Conservation (phyloP, 192 early-diverging fungal genomes). For the Gamsiella multidivaricata region DNA sequence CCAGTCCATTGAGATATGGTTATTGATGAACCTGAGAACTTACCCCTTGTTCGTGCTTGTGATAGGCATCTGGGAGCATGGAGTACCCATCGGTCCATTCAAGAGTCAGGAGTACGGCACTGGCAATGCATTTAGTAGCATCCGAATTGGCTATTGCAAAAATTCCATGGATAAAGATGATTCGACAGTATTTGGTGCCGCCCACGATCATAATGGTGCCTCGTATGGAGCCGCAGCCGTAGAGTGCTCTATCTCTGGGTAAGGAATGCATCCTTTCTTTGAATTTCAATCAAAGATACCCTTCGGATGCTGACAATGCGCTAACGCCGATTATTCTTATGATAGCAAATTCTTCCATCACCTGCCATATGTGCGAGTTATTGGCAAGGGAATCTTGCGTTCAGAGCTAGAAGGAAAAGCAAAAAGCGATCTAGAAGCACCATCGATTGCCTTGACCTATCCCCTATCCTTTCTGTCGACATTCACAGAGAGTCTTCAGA, state of each 20-base stretch:
- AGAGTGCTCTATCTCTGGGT: constrained; percentile 57
- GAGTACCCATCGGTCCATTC: constrained; percentile 53
- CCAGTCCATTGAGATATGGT: not conserved
- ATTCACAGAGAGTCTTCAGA: constrained; percentile 47
- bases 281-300: not conserved
- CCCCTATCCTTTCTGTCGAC: constrained; percentile 45
- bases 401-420: constrained; percentile 27
- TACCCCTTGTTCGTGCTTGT: too few species aligned
- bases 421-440: constrained; percentile 22
- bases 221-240: constrained; percentile 44
- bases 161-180: constrained; percentile 37
- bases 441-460: constrained; percentile 18
- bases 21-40: too few species aligned
- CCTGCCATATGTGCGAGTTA: constrained; percentile 31
- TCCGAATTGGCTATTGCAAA: constrained; percentile 55
- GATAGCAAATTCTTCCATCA: constrained; percentile 53
- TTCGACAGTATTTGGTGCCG: constrained; percentile 31
- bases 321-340: not conserved
- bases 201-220: constrained; percentile 30
- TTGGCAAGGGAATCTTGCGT: constrained; percentile 15
- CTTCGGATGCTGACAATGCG: too few species aligned
- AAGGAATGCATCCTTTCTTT: not conserved
- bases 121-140: constrained; percentile 52
- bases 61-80: constrained; percentile 56
- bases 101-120: constrained; percentile 54